Evolutionary conservation across 331 rosid genomes (phyloP).

Genomic region (Dryas integrifolia): DNA sequence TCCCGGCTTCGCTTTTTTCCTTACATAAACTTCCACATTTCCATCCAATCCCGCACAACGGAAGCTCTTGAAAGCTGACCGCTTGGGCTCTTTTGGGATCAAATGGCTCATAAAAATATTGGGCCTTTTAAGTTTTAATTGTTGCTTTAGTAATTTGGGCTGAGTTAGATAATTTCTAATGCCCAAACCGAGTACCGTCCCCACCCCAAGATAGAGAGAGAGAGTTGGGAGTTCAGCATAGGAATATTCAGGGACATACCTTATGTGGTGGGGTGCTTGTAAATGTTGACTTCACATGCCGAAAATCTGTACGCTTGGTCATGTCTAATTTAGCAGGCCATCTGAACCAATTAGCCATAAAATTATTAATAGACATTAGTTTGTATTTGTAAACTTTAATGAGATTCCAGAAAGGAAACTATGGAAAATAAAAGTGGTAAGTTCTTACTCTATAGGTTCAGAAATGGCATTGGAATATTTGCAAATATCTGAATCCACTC

Average conservation of each 20-base stretch:
- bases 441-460: conserved; percentile 80
- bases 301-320: conserved; percentile 89
- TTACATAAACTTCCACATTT: too few relatives aligned
- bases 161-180: too few relatives aligned
- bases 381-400: conserved; percentile 3
- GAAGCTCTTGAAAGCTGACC: too few relatives aligned
- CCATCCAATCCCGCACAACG: too few relatives aligned
- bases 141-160: too few relatives aligned
- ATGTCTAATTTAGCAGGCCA: conserved; percentile 95
- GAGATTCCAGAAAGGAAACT: conserved; percentile 24
- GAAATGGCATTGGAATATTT: conserved; percentile 62
- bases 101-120: too few relatives aligned
- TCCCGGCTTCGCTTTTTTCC: too few relatives aligned
- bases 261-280: conserved; percentile 66
- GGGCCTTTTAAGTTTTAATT: too few relatives aligned
- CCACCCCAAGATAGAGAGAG: neutral
- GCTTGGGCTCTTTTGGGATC: too few relatives aligned
- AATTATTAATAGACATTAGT: conserved; percentile 10
- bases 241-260: conserved; percentile 49
- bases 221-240: conserved; percentile 1
- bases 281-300: conserved; percentile 82
- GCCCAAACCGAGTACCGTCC: too few relatives aligned
- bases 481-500: conserved; percentile 70
- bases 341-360: conserved; percentile 53
- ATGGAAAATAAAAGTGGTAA: conserved; percentile 14